A percentile compares a stretch with the other conserved stretches of the same genome.
These are phyloP conservation scores for Chenopodium quinoa DNA, from an alignment of 148 eudicot genomes.

Conservation along the genomic window DNA sequence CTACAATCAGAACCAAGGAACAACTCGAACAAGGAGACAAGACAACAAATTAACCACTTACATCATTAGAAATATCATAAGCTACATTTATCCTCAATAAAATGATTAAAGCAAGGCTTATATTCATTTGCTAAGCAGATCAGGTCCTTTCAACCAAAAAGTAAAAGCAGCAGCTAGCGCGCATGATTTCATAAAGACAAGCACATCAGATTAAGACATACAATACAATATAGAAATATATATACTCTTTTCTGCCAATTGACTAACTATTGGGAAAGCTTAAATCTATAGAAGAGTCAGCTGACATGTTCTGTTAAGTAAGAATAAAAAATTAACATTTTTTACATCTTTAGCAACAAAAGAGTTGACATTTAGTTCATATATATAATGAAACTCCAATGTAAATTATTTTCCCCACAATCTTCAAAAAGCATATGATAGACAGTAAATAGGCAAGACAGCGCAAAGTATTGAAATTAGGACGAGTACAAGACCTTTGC, in stretches of 20 bases:
- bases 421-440: conserved; percentile 11
- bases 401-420: not conserved
- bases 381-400: not conserved
- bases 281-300: not conserved
- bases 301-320: not conserved
- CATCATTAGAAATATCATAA: not conserved
- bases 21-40: not conserved
- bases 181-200: not conserved
- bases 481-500: conserved; percentile 60
- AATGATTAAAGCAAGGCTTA: not conserved
- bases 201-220: not conserved
- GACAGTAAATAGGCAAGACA: conserved; percentile 1
- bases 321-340: not conserved
- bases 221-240: not conserved
- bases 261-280: not conserved
- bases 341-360: not conserved
- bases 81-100: not conserved
- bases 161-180: not conserved
- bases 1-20: not conserved
- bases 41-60: not conserved
- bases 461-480: not conserved
- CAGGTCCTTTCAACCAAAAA: not conserved
- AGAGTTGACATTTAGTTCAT: not conserved
- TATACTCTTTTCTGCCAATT: no score
- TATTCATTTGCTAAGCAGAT: not conserved